Percentiles rank a stretch among this genome's conserved stretches.
These are phyloP conservation scores for Colletotrichum horii DNA, from an alignment of 2,329 filamentous ascomycete genomes.

Conservation along the genomic window DNA sequence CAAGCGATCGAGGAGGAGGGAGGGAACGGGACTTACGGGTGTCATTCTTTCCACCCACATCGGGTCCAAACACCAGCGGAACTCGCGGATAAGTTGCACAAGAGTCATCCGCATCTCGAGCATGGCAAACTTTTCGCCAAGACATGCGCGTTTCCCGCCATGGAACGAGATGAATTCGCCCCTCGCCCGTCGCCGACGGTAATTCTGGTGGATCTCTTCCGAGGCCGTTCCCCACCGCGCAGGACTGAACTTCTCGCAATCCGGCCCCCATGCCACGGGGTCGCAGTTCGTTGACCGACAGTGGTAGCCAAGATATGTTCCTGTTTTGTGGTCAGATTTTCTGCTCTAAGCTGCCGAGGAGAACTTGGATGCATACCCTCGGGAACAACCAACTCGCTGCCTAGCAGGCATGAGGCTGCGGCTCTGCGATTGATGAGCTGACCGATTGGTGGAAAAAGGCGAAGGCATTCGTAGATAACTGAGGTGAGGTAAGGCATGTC, in stretches of 20 bases:
- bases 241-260: conserved; percentile 42
- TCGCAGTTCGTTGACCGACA: conserved; percentile 44
- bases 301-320: conserved; percentile 45
- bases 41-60: conserved; percentile 36
- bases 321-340: conserved; percentile 14
- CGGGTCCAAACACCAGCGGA: conserved; percentile 36
- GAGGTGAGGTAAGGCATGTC: conserved; percentile 47
- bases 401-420: conserved; percentile 24
- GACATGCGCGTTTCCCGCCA: conserved; percentile 41
- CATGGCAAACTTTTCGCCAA: conserved; percentile 46
- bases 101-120: conserved; percentile 39
- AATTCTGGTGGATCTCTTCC: conserved; percentile 38
- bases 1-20: neutral
- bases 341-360: neutral
- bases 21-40: conserved; percentile 29
- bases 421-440: conserved; percentile 53
- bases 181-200: conserved; percentile 37
- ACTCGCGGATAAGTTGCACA: conserved; percentile 31
- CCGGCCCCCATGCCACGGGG: conserved; percentile 31
- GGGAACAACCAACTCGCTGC: conserved; percentile 36
- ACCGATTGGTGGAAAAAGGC: conserved; percentile 53
- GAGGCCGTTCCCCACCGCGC: conserved; percentile 40
- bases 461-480: conserved; percentile 49
- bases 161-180: conserved; percentile 48
- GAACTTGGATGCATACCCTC: neutral